Evolutionary conservation across 257 asterid genomes (phyloP), one percentile per base, ranked within the genome.

Genomic region (Solanum sitiens): DNA sequence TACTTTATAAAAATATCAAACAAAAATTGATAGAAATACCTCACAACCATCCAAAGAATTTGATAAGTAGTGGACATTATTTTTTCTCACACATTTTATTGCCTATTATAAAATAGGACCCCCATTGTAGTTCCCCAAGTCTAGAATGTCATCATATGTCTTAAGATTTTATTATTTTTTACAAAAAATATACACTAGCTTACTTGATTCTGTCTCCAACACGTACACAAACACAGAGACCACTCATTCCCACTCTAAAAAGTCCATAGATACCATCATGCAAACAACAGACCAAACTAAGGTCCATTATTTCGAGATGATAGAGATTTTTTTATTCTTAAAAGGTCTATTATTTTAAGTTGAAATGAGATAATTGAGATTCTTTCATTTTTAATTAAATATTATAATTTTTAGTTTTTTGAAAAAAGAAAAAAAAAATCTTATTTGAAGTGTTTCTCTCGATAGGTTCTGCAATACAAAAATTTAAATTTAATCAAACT

Each of bases 1-100:
- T 5, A 4, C 2, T n/a, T 1, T 25, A 63, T 0, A 0, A 63
- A 23, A 23, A 23, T 63, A 10, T 23, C 2, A 20, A 3, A 18
- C 21, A 20, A 2, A 0, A 20, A 88, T 87, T 79, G 85, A 87
- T 86, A 88, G 45, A 59, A 44, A 85, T 89, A 87, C 83, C 86
- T 84, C 87, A 88, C 88, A 87, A 86, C n/a, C 86, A 85, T 87
- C 65, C 67, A 79, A 79, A 45, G 89, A 88, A 86, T 87, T 88
- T 35, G 84, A 88, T 89, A 89, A 90, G 83, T 68, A 63, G 32
- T n/a, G 73, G 39, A 40, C 30, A 65, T 70, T 61, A 18, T 65
- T 25, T 65, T 25, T 37, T 13, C 23, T 23, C 16, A 18, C 44
- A 20, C 33, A 27, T 42, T 32, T 30, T 56, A 23, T 11, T 59